These are phyloP conservation scores for Coelastrella sp. DNA, from an alignment of 139 green algal genomes.

Conservation along the genomic window DNA sequence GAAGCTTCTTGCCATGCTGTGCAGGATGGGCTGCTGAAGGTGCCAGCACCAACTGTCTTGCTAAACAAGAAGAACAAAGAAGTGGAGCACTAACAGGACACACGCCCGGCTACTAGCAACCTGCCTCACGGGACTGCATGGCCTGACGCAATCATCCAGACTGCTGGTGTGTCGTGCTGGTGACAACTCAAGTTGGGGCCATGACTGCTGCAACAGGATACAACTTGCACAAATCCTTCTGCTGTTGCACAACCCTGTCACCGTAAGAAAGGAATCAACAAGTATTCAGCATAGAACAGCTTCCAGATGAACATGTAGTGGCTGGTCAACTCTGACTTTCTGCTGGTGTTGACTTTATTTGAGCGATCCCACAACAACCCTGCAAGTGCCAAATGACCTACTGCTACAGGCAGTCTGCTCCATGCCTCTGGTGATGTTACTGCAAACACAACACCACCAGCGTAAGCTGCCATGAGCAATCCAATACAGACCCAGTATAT, in stretches of 20 bases:
- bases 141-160: no score
- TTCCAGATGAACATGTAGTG: constrained; percentile 91
- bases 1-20: no score
- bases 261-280: constrained; percentile 85
- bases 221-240: no score
- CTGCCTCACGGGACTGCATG: no score
- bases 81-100: no score
- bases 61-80: no score
- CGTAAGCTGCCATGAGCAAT: constrained; percentile 83
- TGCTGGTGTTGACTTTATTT: constrained; percentile 63
- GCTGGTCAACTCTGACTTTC: constrained; percentile 55
- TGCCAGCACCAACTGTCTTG: no score
- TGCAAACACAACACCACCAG: constrained; percentile 65
- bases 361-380: constrained; percentile 40
- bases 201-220: no score
- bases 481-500: constrained; percentile 92
- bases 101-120: no score
- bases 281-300: constrained; percentile 94
- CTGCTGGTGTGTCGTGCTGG: no score
- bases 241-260: background rate
- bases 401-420: constrained; percentile 59
- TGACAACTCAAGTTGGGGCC: no score
- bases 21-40: no score
- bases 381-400: constrained; percentile 57
- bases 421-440: constrained; percentile 53